Evolutionary conservation across 23 red algal species (phyloP), one percentile per base, ranked within the genome.

Genomic region (Gracilaria domingensis): DNA sequence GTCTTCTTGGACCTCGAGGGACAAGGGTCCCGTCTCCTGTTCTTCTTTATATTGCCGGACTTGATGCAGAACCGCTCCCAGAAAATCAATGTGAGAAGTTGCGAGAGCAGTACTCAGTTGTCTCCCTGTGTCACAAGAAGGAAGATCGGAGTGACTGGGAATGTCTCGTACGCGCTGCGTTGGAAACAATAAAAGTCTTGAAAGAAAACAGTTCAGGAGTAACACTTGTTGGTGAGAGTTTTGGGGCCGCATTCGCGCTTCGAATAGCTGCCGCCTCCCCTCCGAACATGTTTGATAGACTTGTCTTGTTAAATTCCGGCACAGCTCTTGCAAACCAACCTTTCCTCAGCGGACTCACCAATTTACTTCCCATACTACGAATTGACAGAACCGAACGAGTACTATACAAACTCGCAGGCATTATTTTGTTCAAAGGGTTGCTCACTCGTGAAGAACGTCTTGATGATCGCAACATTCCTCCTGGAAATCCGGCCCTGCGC

Each of bases 211-310:
- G 33, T 32, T 26, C 11, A 2, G 79, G 53, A 8, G 64, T 82
- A 62, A 82, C 54, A 82, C 0, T 91, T 50, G 75, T 93, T 51
- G 89, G 79, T 45, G 89, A 93, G 70, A 83, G 76, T 40, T 93
- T 93, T 77, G 89, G 89, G 32, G 89, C 89, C 20, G 75, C 80
- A 55, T 38, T 93, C 25, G 89, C 89, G 18, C 47, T 93, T 56
- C 89, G 76, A 28, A 32, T 93, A 33, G 88, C 60, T 50, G 89
- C 89, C 21, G 80, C 89, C 51, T 51, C 60, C 28, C 79, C 67
- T 40, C 42, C 23, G 20, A 65, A 69, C 67, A 72, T 66, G 12
- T 69, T 93, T 35, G 38, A 74, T 21, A 13, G 60, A 16, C 66
- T 84, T 1, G 59, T 82, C 20, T 40, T 93, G 40, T 23, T 93